Evolutionary conservation across 345 rosid species (phyloP).

Genomic region (Cardiospermum halicacabum): DNA sequence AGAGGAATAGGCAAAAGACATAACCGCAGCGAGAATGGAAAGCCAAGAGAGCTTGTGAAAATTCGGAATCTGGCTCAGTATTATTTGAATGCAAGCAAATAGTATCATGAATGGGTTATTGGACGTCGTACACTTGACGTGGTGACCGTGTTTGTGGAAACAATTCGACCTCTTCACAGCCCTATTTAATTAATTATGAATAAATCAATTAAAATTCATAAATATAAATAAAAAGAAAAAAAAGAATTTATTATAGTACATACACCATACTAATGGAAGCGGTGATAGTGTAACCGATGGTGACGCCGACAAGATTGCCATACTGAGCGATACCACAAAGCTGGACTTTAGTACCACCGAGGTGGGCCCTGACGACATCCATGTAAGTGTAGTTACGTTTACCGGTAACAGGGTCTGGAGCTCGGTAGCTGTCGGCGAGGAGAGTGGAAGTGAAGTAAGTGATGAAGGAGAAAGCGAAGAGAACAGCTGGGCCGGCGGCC

Average conservation of each 20-base stretch:
- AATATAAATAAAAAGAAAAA: not conserved
- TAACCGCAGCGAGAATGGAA: constrained; percentile 72
- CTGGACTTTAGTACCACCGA: constrained; percentile 64
- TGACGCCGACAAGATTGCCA: constrained; percentile 56
- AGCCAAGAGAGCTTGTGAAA: constrained; percentile 90
- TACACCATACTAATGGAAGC: constrained; percentile 94
- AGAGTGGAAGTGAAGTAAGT: constrained; percentile 75
- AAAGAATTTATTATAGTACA: constrained; percentile 20
- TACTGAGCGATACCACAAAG: constrained; percentile 81
- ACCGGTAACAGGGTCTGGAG: constrained; percentile 72
- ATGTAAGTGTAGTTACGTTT: constrained; percentile 80
- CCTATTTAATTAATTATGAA: constrained; percentile 28
- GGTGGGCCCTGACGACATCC: constrained; percentile 70
- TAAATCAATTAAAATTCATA: not conserved
- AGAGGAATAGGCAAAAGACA: constrained; percentile 77
- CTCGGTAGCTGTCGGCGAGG: constrained; percentile 72
- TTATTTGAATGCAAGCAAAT: constrained; percentile 61
- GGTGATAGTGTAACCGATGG: constrained; percentile 87
- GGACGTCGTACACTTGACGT: constrained; percentile 46
- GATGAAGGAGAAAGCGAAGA: constrained; percentile 60
- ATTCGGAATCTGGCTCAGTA: constrained; percentile 81
- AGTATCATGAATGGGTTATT: constrained; percentile 59
- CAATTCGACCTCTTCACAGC: constrained; percentile 77
- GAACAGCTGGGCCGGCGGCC: constrained; percentile 73
- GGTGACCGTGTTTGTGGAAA: constrained; percentile 65